These are phyloP conservation scores for Nicotiana tomentosiformis DNA, from an alignment of 257 asterid species.

Conservation along the genomic window DNA sequence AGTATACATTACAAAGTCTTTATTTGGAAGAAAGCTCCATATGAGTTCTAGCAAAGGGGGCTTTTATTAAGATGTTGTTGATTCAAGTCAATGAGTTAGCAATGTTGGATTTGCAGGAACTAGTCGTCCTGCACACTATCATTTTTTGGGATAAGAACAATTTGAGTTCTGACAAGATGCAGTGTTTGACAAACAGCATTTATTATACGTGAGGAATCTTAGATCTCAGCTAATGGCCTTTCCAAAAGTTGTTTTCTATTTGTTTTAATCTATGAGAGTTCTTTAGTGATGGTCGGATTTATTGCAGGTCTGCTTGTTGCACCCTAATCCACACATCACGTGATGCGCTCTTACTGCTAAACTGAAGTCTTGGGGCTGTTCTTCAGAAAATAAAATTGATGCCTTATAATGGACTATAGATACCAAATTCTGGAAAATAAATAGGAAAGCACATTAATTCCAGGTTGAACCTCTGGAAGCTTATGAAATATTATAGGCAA, in stretches of 20 bases:
- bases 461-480: not conserved
- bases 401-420: not conserved
- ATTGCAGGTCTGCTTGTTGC: constrained; percentile 65
- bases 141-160: constrained; percentile 92
- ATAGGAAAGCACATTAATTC: not conserved
- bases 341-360: too few species aligned
- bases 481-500: not conserved
- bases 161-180: constrained; percentile 90
- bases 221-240: not conserved
- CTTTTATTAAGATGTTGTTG: too few species aligned
- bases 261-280: not conserved
- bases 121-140: constrained; percentile 95
- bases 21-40: not conserved
- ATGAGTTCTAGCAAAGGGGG: too few species aligned
- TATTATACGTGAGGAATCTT: constrained; percentile 45
- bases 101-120: constrained; percentile 47
- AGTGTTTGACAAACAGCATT: constrained; percentile 82
- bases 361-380: too few species aligned
- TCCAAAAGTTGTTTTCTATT: not conserved
- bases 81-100: not conserved
- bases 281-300: not conserved
- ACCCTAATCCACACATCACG: constrained; percentile 25
- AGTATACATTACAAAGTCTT: not conserved
- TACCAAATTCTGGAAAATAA: not conserved
- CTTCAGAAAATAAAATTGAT: not conserved